Percentiles rank a stretch among this genome's conserved stretches.
Conservation (phyloP, 768 basidiomycete genomes). For the Leucocoprinus leucothites region DNA sequence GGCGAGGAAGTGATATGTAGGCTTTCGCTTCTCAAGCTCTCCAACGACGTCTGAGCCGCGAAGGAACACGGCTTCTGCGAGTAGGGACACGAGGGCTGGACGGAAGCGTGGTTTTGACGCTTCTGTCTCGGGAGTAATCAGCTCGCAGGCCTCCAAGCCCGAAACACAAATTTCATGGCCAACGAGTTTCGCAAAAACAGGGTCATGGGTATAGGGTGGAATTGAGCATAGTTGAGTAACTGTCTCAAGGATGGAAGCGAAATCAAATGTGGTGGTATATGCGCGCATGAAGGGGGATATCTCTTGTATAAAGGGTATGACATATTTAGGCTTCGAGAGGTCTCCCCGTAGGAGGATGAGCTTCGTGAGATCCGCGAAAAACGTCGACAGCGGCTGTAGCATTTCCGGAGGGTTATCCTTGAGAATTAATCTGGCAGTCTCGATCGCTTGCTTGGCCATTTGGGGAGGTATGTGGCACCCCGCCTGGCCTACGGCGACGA, state of each 20-base stretch:
- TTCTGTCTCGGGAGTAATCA: constrained; percentile 38
- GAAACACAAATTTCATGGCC: constrained; percentile 43
- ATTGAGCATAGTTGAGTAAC: constrained; percentile 43
- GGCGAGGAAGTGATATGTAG: constrained; percentile 60
- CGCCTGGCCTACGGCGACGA: constrained; percentile 43
- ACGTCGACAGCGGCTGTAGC: constrained; percentile 39
- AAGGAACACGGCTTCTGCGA: constrained; percentile 45
- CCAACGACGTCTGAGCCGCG: constrained; percentile 49
- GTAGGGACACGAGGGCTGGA: constrained; percentile 34
- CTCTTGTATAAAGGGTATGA: constrained; percentile 49
- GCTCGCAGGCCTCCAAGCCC: constrained; percentile 45
- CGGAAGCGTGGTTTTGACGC: constrained; percentile 40
- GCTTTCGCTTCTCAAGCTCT: constrained; percentile 51
- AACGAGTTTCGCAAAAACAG: constrained; percentile 44
- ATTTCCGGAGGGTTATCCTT: constrained; percentile 44
- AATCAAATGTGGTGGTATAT: constrained; percentile 49
- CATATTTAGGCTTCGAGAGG: constrained; percentile 43
- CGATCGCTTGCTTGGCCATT: constrained; percentile 44
- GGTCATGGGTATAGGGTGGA: constrained; percentile 49
- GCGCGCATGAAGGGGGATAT: constrained; percentile 53
- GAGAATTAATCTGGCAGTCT: constrained; percentile 53
- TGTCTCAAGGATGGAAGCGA: constrained; percentile 53
- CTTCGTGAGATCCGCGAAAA: constrained; percentile 51
- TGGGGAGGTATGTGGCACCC: constrained; percentile 44
- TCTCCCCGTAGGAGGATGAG: constrained; percentile 46